Conservation (phyloP, 2,329 filamentous ascomycete species). For the Ceratocystis destructans region DNA sequence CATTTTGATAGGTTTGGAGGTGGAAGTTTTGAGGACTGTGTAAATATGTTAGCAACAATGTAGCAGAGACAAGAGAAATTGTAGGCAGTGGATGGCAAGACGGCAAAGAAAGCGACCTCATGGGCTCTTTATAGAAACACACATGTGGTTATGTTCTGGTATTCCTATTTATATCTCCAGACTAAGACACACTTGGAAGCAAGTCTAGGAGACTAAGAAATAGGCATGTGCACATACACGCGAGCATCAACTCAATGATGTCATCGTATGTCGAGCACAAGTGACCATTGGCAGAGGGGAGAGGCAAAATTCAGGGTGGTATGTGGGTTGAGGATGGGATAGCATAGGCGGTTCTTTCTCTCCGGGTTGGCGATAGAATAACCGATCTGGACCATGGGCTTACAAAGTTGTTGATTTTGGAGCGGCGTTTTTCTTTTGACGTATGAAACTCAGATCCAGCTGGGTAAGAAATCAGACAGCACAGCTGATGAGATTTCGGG, state of each 20-base stretch:
- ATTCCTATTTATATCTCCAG: too few species aligned
- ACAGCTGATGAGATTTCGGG: conserved; percentile 9
- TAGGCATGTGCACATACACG: not conserved
- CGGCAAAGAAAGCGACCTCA: fast-evolving
- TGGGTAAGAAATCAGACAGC: conserved; percentile 12
- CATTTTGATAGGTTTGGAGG: conserved; percentile 30
- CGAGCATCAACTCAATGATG: not conserved
- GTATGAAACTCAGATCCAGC: conserved; percentile 11
- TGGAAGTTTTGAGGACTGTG: not conserved
- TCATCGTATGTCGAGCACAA: not conserved
- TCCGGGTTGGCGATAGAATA: not conserved
- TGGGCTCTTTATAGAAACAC: too few species aligned
- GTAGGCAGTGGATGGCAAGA: not conserved
- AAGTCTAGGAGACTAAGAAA: not conserved
- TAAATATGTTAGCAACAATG: not conserved
- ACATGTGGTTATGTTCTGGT: too few species aligned
- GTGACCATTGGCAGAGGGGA: not conserved
- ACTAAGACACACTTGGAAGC: not conserved
- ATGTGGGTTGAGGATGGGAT: not conserved
- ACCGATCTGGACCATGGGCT: not conserved
- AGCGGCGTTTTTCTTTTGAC: not conserved
- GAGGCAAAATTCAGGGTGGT: not conserved
- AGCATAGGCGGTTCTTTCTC: not conserved
- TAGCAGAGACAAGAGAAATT: not conserved
- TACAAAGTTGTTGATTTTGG: not conserved